Conservation (phyloP, 2,329 filamentous ascomycete genomes). For the Magnaporthiopsis poae region DNA sequence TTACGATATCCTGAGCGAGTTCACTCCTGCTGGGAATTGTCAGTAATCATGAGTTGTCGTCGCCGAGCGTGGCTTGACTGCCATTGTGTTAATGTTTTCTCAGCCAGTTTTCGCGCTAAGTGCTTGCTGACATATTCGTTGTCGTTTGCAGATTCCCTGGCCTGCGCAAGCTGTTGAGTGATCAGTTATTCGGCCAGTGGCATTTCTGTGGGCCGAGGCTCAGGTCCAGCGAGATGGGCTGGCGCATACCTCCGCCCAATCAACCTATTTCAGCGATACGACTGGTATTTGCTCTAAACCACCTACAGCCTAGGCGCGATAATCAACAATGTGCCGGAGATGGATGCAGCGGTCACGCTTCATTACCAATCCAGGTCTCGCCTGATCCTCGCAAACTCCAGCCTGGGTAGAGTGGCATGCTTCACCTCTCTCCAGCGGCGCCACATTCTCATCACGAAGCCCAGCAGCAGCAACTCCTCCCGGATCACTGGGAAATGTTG, state of each 20-base stretch:
- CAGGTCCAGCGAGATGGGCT: too few species aligned
- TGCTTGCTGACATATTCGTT: background rate
- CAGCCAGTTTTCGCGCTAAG: background rate
- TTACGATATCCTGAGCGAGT: background rate
- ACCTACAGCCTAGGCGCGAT: background rate
- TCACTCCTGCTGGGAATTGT: background rate
- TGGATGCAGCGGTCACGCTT: too few species aligned
- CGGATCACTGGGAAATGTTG: too few species aligned
- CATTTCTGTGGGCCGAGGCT: background rate
- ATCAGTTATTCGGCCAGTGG: background rate
- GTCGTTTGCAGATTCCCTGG: too few species aligned
- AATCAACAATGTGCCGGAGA: background rate
- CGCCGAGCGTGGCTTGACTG: background rate
- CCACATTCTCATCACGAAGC: background rate
- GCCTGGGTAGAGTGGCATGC: background rate
- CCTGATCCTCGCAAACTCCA: background rate
- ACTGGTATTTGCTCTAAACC: too few species aligned
- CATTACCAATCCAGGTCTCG: background rate
- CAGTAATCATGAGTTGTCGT: background rate
- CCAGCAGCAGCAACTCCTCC: background rate
- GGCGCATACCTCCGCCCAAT: background rate
- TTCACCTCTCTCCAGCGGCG: background rate
- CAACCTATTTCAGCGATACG: background rate
- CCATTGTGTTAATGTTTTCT: background rate
- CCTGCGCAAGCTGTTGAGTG: background rate